phyloP scores from a whole-genome alignment of 208 protist genomes.

The Trypanosoma theileri region DNA sequence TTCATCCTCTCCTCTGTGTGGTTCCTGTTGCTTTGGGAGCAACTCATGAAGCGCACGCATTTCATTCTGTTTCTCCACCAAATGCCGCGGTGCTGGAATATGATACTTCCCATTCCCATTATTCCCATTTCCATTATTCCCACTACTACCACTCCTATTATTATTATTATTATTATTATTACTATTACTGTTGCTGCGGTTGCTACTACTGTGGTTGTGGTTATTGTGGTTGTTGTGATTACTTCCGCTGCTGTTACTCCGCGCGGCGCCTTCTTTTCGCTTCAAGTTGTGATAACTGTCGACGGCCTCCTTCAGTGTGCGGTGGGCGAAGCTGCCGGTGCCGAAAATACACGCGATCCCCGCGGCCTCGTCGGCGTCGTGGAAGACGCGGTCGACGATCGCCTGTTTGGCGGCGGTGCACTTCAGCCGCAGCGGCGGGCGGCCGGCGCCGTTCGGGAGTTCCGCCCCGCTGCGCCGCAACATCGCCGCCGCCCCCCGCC shows the following conservation, averaged over 20 bases:
- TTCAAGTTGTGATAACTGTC: slow-evolving; percentile 76
- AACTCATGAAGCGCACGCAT: too few relatives aligned
- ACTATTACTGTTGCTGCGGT: not conserved
- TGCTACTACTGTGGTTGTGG: not conserved
- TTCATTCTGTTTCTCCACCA: too few relatives aligned
- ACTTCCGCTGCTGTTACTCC: not conserved
- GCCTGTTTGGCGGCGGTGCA: slow-evolving; percentile 59
- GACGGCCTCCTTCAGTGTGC: slow-evolving; percentile 63
- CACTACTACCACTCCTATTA: not conserved
- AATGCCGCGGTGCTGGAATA: not conserved
- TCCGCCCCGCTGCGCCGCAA: slow-evolving; percentile 56
- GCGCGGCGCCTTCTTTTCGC: slow-evolving; percentile 44
- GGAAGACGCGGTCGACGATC: slow-evolving; percentile 75
- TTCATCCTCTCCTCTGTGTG: not conserved
- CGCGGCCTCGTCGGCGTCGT: slow-evolving; percentile 55
- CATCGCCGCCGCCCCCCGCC: slow-evolving; percentile 40
- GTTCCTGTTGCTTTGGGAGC: not conserved
- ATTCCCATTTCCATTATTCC: not conserved
- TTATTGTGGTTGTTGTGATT: not conserved
- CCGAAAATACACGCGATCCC: slow-evolving; percentile 61
- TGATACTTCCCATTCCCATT: not conserved
- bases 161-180: not conserved
- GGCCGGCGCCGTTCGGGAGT: slow-evolving; percentile 43
- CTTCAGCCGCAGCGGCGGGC: slow-evolving; percentile 56
- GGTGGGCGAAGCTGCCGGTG: slow-evolving; percentile 53